phyloP scores from a whole-genome alignment of 371 early-diverging fungal species.

The Rhizopus microsporus region DNA sequence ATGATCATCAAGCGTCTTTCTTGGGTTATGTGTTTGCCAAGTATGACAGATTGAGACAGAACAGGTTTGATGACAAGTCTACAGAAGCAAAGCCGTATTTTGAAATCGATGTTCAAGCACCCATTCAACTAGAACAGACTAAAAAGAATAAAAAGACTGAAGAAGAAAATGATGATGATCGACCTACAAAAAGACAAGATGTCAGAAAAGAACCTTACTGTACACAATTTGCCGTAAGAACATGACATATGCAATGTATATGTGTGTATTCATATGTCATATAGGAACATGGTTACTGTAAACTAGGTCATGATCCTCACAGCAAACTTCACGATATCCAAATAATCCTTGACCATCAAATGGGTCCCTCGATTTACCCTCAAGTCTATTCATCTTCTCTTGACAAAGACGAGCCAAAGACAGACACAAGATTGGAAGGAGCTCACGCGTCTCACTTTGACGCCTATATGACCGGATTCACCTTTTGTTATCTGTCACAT shows the following conservation, averaged over 20 bases:
- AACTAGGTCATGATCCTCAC: not conserved
- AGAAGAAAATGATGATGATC: slow-evolving; percentile 16
- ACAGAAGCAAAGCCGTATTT: slow-evolving; percentile 10
- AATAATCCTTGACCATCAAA: slow-evolving; percentile 12
- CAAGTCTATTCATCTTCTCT: slow-evolving; percentile 6
- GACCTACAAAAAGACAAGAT: not conserved
- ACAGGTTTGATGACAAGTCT: not conserved
- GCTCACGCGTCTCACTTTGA: slow-evolving; percentile 89
- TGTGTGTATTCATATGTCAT: not conserved
- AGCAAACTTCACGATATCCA: slow-evolving; percentile 11
- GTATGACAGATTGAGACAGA: slow-evolving; percentile 41
- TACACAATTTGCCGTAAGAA: slow-evolving; percentile 69
- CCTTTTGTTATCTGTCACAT: slow-evolving; percentile 64
- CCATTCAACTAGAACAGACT: not conserved
- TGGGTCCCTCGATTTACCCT: slow-evolving; percentile 9
- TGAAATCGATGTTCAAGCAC: slow-evolving; percentile 9
- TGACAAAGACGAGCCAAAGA: not conserved
- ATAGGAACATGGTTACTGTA: slow-evolving; percentile 17
- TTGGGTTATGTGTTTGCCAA: slow-evolving; percentile 82
- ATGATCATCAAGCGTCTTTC: slow-evolving; percentile 40
- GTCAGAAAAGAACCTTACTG: slow-evolving; percentile 41
- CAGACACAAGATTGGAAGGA: slow-evolving; percentile 3
- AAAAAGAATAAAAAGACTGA: slow-evolving; percentile 1
- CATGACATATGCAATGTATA: not conserved
- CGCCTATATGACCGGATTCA: slow-evolving; percentile 92